Base-by-base conservation (phyloP, 1,284 basidiomycete genomes). In the Vanrija sp. region DNA sequence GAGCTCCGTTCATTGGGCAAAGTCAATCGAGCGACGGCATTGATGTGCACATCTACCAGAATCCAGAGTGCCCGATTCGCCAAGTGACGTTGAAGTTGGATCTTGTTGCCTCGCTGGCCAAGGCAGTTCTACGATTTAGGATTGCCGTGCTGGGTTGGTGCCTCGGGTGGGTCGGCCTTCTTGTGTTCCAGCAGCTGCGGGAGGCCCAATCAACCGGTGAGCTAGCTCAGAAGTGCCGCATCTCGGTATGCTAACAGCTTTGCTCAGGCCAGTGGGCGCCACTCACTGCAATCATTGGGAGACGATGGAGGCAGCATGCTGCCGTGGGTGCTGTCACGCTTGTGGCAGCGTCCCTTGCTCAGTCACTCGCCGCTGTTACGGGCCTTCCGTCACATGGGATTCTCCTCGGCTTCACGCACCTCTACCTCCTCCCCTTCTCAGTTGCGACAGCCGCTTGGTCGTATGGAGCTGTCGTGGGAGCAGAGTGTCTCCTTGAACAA, bases 51-150 rank as follows among this genome's bases (percentile, higher is more conserved):
- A 23, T 77, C 41, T 57, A 81, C 81, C 45, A 73, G 38, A 60
- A 69, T 24, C 59, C 67, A 1, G 38, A 41, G 1, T 75, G 79
- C 36, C 74, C 73, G 4, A 66, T 84, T 3, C 59, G 73, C 0
- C 73, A 71, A 2, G 59, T 91, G 2, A 59, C 65, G 0, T 64
- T 93, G 14, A 68, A 74, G 7, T 65, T 91, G 4, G 86, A 90
- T 66, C 84, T 83, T 82, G 77, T 78, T 68, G 78, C 81, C n/a
- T 85, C 84, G 2, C 56, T 87, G 8, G 87, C 87, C 5, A 80
- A 88, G 45, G 81, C 82, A 70, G 82, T 84, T 3, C 76, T 83
- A 12, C 79, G 91, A n/a, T 90, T 89, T 70, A 82, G 85, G 47
- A 84, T 83, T 27, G 84, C 84, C 1, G 65, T 85, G 0, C 71